Evolutionary conservation across 192 early-diverging fungal species (phyloP).

Genomic region (Neocallimastix lanati): DNA sequence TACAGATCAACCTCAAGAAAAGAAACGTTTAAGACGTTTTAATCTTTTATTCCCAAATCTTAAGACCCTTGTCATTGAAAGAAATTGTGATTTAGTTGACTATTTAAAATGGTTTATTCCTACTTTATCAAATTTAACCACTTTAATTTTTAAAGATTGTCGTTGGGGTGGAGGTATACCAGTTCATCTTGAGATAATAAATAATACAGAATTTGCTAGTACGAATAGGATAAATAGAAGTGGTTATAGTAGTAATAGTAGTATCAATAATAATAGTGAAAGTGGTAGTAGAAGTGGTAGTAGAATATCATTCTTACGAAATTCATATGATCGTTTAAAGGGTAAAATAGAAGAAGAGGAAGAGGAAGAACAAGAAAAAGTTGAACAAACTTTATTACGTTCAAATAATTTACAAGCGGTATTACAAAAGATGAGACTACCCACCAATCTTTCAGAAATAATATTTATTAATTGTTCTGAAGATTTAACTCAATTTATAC

Average conservation of each 20-base stretch:
- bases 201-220: neutral
- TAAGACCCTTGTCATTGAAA: neutral
- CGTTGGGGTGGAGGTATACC: neutral
- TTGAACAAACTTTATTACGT: neutral
- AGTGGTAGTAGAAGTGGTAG: too few relatives aligned
- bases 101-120: neutral
- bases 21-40: neutral
- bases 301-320: neutral
- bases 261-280: too few relatives aligned
- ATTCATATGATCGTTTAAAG: neutral
- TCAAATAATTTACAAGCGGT: neutral
- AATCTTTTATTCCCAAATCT: neutral
- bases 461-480: neutral
- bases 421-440: neutral
- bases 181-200: neutral
- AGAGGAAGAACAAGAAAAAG: neutral
- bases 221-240: too few relatives aligned
- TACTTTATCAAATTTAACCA: neutral
- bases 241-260: too few relatives aligned
- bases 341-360: neutral
- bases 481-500: neutral
- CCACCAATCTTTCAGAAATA: neutral
- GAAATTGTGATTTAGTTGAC: neutral
- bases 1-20: too few relatives aligned
- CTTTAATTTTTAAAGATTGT: neutral